Base-by-base conservation (phyloP, 805 yeast genomes). In the Starmerella bacillaris region DNA sequence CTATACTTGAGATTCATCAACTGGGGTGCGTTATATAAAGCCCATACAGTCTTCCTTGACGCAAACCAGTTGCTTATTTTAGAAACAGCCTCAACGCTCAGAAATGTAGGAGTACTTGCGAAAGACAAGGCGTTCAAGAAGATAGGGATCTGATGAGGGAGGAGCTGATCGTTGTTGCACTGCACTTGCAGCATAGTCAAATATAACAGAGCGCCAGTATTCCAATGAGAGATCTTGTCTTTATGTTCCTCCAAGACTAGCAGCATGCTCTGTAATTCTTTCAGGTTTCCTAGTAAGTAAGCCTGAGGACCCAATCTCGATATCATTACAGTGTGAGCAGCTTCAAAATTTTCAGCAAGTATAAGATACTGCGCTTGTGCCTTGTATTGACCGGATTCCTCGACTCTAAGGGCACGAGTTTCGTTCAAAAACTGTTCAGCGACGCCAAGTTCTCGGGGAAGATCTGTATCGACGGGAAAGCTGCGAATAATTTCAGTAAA, bases 251-350 rank as follows among this genome's bases (percentile, higher is more conserved):
- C 48, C 21, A 49, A 38, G 12, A 38, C 35, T 29, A 50, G 45
- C 8, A 60, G 37, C 7, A 55, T 31, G 5, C 38, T 45, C 15
- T 31, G 34, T 9, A 58, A 37, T 11, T 35, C 35, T 15, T 30
- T 42, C 4, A 45, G 33, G 11, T 52, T 56, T 37, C 67, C 64
- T n/a, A 67, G 60, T 12, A 74, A 65, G 1, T 84, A 68, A 3
- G 74, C 67, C 11, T 55, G 52, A 6, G 96, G 96, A 0, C 86
- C 96, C 21, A 82, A 75, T 3, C 61, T 51, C 1, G 58, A 49
- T 6, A 73, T 46, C 3, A 79, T 55, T 1, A 70, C 56, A 2
- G 56, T 50, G 47, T 79, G 89, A 0, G 94, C 93, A 27, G 68
- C 72, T 0, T 55, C 60, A 59, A 68, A 68, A 33, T 65, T 52